Evolutionary conservation across 805 yeast species (phyloP), one percentile per base, ranked within the genome.

Genomic region (Nakazawaea holstii): DNA sequence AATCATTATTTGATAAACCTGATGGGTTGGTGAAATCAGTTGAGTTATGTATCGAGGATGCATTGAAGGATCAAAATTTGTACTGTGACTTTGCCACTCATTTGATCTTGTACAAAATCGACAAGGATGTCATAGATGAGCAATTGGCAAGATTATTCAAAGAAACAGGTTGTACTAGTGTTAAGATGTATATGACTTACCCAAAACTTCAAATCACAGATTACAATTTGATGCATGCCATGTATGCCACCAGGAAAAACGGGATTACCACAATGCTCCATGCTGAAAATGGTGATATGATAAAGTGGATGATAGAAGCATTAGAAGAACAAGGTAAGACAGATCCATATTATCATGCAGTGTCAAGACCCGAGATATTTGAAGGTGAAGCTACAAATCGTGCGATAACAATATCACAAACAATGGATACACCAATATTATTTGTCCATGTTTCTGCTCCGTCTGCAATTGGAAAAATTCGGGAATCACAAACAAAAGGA

Each of bases 81-180:
- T 68, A 69, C 53, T 72, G 77, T 55, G 80, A 75, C 52, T 75
- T 73, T 51, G 79, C 73, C 1, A 66, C 73, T 52, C 80, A 75
- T 55, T 52, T 74, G 49, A 75, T 75, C 45, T 54, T 75, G 29
- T 60, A 57, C 9, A 53, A 54, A 8, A 49, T 52, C 11, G 55
- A 50, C 10, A 48, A 50, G 6, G 54, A 56, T 39, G 13, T 54
- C 27, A 29, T 47, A 6, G 46, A 46, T 26, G 46, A 37, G 11
- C 52, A 49, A 32, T 42, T 49, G 27, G 9, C 36, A n/a, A 32
- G n/a, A 13, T 39, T 39, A 32, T 44, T 32, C 10, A 39, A 39
- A n/a, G 46, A 42, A 8, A 40, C 51, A 32, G 56, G 55, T 20
- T 45, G 51, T 28, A 49, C 54, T 26, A 49, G 53, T 41, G 52